phyloP scores from a whole-genome alignment of 2,329 filamentous ascomycete species.

The Fulvia fulva region DNA sequence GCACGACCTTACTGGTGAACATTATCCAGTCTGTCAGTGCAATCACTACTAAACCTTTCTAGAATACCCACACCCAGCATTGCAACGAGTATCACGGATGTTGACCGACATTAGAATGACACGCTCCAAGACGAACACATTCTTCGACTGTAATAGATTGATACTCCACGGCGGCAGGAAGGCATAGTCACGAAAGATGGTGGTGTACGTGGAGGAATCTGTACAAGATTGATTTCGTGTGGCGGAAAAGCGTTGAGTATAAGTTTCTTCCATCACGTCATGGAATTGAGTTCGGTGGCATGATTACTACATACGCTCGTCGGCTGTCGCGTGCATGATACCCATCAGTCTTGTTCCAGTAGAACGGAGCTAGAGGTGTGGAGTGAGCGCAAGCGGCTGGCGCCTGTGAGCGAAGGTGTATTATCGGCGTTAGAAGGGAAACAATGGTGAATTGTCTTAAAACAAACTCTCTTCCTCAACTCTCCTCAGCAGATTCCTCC shows the following conservation, averaged over 20 bases:
- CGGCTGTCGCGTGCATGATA: conserved; percentile 5
- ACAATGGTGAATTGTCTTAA: too few species aligned
- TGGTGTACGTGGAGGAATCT: conserved; percentile 2
- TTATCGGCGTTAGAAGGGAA: background rate
- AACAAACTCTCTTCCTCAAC: too few species aligned
- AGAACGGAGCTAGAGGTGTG: background rate
- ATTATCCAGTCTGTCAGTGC: conserved; percentile 16
- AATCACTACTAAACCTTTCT: conserved; percentile 19
- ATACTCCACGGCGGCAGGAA: background rate
- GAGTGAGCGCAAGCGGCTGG: background rate
- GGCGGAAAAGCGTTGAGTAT: conserved; percentile 5
- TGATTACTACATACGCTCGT: conserved; percentile 3
- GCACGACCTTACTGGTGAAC: conserved; percentile 30
- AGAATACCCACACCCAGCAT: conserved; percentile 4
- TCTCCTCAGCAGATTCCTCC: too few species aligned
- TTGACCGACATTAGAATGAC: background rate
- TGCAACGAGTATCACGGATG: background rate
- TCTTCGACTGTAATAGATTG: background rate
- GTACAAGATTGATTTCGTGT: conserved; percentile 2
- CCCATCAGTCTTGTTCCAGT: background rate
- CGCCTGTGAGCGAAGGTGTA: background rate
- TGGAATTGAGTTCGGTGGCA: background rate
- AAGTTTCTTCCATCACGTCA: background rate
- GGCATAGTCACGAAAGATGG: background rate
- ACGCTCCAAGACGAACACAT: background rate